Base-by-base conservation (phyloP, 2,329 filamentous ascomycete genomes). In the Alternaria viburni region DNA sequence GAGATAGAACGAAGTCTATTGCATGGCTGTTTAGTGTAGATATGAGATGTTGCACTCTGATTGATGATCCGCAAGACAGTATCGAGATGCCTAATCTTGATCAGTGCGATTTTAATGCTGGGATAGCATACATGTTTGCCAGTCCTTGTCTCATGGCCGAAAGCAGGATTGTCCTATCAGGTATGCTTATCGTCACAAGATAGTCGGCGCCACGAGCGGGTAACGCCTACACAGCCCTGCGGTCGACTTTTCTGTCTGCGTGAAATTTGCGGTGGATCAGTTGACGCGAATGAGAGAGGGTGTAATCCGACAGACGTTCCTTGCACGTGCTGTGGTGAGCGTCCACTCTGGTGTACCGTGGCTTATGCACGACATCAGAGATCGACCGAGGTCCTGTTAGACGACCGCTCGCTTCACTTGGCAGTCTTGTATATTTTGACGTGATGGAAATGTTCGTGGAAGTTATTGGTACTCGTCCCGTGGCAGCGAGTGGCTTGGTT, bases 361-460 rank as follows among this genome's bases (percentile, higher is more conserved):
- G 43, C 54, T 45, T 67, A 73, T 74, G 72, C 66, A 72, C 70
- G 66, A 72, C 69, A 73, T 74, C 68, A 68, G 57, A 63, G 69
- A 69, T 71, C 65, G 57, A 51, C 62, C 61, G 51, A 50, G 45
- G 45, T 57, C 49, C 54, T 68, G 50, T 55, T 58, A 54, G 65
- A 57, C 49, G 61, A 68, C 66, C 61, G 49, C 57, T 51, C 49
- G 56, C 57, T 54, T 69, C 49, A 52, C 58, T 58, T 62, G 46
- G 50, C 46, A 52, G 51, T 50, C 19, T 54, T 51, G 52, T 55
- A 30, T 41, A 17, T 28, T 59, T 45, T 21, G 46, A 43, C 46
- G 17, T 56, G 23, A 54, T 21, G 13, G 21, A 55, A 50, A n/a
- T 25, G 12, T 54, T n/a, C 36, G 26, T 23, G 25, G 26, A 49